Evolutionary conservation across 1,284 basidiomycete genomes (phyloP).

Genomic region (Fomes fomentarius): DNA sequence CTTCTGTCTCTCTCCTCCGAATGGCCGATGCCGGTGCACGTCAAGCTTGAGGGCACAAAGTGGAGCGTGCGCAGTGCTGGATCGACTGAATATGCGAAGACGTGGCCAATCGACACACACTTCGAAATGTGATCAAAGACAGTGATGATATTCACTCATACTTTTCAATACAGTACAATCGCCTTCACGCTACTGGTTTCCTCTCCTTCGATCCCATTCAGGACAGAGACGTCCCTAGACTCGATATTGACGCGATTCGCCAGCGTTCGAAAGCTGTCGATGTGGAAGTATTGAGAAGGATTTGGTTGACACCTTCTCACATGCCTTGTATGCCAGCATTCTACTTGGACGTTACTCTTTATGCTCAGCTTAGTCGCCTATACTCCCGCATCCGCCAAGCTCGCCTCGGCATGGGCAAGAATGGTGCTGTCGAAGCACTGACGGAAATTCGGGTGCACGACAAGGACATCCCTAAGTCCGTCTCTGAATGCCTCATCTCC

Average conservation of each 20-base stretch:
- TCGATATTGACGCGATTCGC: conserved; percentile 26
- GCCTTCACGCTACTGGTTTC: conserved; percentile 35
- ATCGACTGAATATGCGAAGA: conserved; percentile 1
- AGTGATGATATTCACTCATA: background rate
- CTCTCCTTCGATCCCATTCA: conserved; percentile 29
- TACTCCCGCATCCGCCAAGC: conserved; percentile 14
- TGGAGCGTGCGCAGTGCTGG: conserved; percentile 33
- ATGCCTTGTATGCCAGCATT: background rate
- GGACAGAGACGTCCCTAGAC: background rate
- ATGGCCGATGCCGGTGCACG: conserved; percentile 31
- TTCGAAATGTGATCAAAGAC: background rate
- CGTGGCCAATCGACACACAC: conserved; percentile 9
- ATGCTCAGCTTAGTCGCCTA: conserved; percentile 19
- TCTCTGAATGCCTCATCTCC: background rate
- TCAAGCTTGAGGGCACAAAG: conserved; percentile 31
- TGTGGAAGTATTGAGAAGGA: conserved; percentile 9
- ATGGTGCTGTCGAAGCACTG: conserved; percentile 8
- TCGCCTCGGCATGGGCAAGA: background rate
- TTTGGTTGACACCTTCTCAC: background rate
- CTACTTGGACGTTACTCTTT: conserved; percentile 13
- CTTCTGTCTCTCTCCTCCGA: conserved; percentile 34
- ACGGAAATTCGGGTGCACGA: conserved; percentile 3
- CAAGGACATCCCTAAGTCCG: conserved; percentile 19
- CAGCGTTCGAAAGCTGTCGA: conserved; percentile 11
- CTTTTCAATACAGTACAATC: conserved; percentile 24